Evolutionary conservation across 2,329 filamentous ascomycete species (phyloP), one percentile per base, ranked within the genome.

Genomic region (Pseudopyricularia javanii): DNA sequence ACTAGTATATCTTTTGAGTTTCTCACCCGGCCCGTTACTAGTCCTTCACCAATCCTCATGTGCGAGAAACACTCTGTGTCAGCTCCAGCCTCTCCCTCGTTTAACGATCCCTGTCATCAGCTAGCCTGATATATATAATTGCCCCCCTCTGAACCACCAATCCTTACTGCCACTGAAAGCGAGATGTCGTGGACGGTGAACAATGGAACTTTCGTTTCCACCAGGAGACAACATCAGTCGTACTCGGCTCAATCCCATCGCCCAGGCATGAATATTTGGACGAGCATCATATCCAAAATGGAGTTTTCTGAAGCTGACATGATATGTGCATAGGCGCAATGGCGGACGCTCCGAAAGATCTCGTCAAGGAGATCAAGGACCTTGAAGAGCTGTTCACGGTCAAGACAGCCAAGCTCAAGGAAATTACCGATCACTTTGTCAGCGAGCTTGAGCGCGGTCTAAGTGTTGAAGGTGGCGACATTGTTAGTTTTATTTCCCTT

Each of bases 361-460:
- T 96, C 59, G 73, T 88, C 52, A 66, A 71, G 35, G 86, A 96
- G 71, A 91, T 97, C 64, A 83, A 87, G 67, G 76, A 80, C 56
- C 78, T 97, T 24, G 93, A 97, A 73, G 79, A 90, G 54, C 69
- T 85, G 52, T 95, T 98, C 70, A 86, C 83, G 11, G 82, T 97
- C 47, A 79, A 86, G 59, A 78, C 78, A 1, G 70, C 78, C 35
- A 95, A 88, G 74, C 81, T 97, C 53, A 97, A 97, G 79, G 70
- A 85, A 59, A 91, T 98, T 63, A 91, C 89, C 43, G 76, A 87
- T 52, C 91, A 95, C 68, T 98, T 98, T 67, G 77, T 94, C 50
- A 78, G 77, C 33, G 93, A 98, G 74, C 80, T 98, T 53, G 79
- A 83, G 57, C 95, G 95, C 71, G 90, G 90, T 61, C 76, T 97